These are phyloP conservation scores for Amanita rubescens DNA, from an alignment of 768 basidiomycete species.

Conservation along the genomic window DNA sequence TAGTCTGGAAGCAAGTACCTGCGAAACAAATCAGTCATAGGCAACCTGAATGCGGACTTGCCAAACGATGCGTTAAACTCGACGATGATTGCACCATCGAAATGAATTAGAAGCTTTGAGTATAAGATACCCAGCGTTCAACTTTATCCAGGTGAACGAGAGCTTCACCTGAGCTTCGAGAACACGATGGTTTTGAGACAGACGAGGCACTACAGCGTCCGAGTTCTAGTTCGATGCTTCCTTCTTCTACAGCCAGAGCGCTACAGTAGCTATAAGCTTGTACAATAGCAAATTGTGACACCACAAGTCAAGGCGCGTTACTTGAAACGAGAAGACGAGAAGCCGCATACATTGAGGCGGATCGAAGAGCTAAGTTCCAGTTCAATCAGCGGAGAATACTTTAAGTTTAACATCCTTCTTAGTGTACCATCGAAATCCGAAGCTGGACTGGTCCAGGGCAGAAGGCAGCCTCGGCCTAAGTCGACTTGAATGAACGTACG, in stretches of 20 bases:
- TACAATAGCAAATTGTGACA: neutral
- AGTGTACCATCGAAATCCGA: constrained; percentile 50
- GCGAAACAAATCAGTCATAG: neutral
- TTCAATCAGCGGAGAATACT: constrained; percentile 5
- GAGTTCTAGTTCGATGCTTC: constrained; percentile 57
- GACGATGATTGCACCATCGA: constrained; percentile 50
- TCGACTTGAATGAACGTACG: constrained; percentile 47
- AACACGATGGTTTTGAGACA: neutral
- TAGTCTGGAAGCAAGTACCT: constrained; percentile 57
- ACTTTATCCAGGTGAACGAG: constrained; percentile 57
- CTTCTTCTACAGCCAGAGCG: constrained; percentile 63
- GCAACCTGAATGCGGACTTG: neutral
- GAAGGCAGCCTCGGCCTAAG: constrained; percentile 56
- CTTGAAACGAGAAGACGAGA: constrained; percentile 57
- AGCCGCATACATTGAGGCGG: constrained; percentile 53
- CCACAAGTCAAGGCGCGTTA: constrained; percentile 26
- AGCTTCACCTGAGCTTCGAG: constrained; percentile 32
- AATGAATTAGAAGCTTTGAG: neutral
- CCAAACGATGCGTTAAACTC: constrained; percentile 49
- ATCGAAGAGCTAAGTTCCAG: constrained; percentile 61
- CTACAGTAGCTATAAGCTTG: constrained; percentile 70
- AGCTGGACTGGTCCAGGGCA: constrained; percentile 49
- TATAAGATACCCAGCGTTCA: neutral
- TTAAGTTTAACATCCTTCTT: constrained; percentile 27
- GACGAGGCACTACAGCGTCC: constrained; percentile 49